A percentile compares a stretch with the other conserved stretches of the same genome.
These are phyloP conservation scores for Russula griseocarnosa DNA, from an alignment of 768 basidiomycete species.

Conservation along the genomic window DNA sequence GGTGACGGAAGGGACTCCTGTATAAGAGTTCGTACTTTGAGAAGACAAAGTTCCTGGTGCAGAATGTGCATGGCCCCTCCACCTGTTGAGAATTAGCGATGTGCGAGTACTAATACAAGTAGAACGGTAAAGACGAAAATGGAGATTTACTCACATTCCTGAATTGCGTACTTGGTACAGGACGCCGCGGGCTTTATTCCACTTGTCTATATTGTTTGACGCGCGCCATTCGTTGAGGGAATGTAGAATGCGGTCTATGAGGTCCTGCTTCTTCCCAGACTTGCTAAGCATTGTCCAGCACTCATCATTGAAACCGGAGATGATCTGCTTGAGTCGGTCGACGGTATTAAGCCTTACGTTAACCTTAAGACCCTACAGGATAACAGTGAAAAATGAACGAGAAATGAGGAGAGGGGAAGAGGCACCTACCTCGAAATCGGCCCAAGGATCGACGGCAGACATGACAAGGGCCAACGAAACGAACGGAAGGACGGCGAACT, in stretches of 20 bases:
- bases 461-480: constrained; percentile 37
- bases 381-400: constrained; percentile 15
- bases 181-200: constrained; percentile 64
- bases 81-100: constrained; percentile 6
- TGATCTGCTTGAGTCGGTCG: constrained; percentile 79
- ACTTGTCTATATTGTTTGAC: constrained; percentile 56
- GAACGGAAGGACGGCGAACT: constrained; percentile 45
- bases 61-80: constrained; percentile 21
- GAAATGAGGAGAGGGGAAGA: neutral
- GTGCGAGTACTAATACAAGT: neutral
- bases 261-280: constrained; percentile 82
- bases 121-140: constrained; percentile 10
- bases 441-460: constrained; percentile 61
- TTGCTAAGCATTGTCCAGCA: constrained; percentile 64
- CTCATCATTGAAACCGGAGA: constrained; percentile 73
- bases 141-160: constrained; percentile 55
- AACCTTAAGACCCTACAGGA: constrained; percentile 59
- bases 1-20: constrained; percentile 1
- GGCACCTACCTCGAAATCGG: constrained; percentile 65
- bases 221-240: constrained; percentile 60
- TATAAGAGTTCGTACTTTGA: constrained; percentile 5
- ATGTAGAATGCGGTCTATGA: constrained; percentile 68
- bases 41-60: constrained; percentile 3
- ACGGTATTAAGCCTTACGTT: constrained; percentile 75
- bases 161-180: constrained; percentile 60